These are phyloP conservation scores for Aspergillus sp. DNA, from an alignment of 2,329 filamentous ascomycete genomes.

Conservation along the genomic window DNA sequence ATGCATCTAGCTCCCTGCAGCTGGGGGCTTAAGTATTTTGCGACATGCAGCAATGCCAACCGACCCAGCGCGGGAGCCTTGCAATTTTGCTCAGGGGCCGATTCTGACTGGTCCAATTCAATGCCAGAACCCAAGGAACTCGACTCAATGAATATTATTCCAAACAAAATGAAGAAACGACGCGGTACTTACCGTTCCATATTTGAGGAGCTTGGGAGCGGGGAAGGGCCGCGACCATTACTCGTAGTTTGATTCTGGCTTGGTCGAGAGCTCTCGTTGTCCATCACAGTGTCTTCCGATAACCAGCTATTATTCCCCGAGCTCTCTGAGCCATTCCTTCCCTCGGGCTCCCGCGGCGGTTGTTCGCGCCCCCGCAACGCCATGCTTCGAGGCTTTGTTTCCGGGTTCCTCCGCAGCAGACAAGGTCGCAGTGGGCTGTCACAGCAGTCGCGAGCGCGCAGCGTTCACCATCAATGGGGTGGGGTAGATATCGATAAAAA, in stretches of 20 bases:
- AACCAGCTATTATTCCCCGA: constrained; percentile 33
- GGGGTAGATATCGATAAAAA: too few species aligned
- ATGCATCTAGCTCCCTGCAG: too few species aligned
- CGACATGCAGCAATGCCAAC: not conserved
- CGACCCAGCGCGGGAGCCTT: too few species aligned
- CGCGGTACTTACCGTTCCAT: constrained; percentile 28
- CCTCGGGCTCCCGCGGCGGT: constrained; percentile 18
- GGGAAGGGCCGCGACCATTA: constrained; percentile 22
- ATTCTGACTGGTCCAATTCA: too few species aligned
- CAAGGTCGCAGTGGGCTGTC: constrained; percentile 18
- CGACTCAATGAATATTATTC: not conserved
- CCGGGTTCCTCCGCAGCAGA: constrained; percentile 13
- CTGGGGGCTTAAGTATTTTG: not conserved
- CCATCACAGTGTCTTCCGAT: constrained; percentile 37
- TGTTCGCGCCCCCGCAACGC: constrained; percentile 22
- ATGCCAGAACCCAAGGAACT: not conserved
- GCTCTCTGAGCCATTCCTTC: constrained; percentile 37
- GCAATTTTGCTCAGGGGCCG: too few species aligned
- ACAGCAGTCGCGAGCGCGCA: constrained; percentile 4
- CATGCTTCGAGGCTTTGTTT: constrained; percentile 22
- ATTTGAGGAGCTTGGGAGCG: constrained; percentile 19
- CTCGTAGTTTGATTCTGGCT: constrained; percentile 16
- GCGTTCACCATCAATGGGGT: constrained; percentile 18
- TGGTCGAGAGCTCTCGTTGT: constrained; percentile 16
- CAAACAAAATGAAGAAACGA: not conserved